Evolutionary conservation across 164 flowering plant species (phyloP), one percentile per base, ranked within the genome.

Genomic region (Vitis rupestris): DNA sequence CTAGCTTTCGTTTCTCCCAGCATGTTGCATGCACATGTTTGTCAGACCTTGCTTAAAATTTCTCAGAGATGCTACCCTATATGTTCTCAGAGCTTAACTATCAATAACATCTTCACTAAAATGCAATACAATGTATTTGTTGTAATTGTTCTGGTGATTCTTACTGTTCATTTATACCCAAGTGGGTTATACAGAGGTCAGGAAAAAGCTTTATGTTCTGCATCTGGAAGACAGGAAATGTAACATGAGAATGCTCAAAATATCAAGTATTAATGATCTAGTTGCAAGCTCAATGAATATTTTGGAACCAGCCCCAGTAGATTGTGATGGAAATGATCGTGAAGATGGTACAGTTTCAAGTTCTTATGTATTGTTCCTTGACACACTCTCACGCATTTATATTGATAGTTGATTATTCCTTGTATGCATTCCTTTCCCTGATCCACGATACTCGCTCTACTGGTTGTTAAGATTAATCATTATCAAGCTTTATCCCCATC

Each of bases 151-250:
- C 27, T 23, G 27, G 27, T 23, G 27, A 50, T 59, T 17, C 59
- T 50, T 14, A 64, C 37, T 8, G 61, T 74, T 31, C 27, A 23
- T 72, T 12, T 64, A 0, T 23, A 52, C 56, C 86, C 49, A 72
- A 91, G 93, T 81, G 68, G 78, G 78, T 48, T 60, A 74, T 65
- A 23, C 64, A n/a, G 79, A 72, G 76, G 69, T 19, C 57, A 69
- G 69, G 76, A 93, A 90, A 69, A 89, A 72, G 78, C 89, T 96
- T 50, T 96, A 88, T 85, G 99, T 96, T 75, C 98, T 98, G 50
- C 83, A 97, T 10, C 92, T 96, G 78, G 98, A 96, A 85, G 97
- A 96, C 82, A 96, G 81, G 84, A 93, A 93, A 61, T 83, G 98
- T 71, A 68, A 88, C 83, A 96, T 96, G 98, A 67, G 93, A 70